Evolutionary conservation across 805 yeast species (phyloP).

Genomic region (Komagataella mondaviorum): DNA sequence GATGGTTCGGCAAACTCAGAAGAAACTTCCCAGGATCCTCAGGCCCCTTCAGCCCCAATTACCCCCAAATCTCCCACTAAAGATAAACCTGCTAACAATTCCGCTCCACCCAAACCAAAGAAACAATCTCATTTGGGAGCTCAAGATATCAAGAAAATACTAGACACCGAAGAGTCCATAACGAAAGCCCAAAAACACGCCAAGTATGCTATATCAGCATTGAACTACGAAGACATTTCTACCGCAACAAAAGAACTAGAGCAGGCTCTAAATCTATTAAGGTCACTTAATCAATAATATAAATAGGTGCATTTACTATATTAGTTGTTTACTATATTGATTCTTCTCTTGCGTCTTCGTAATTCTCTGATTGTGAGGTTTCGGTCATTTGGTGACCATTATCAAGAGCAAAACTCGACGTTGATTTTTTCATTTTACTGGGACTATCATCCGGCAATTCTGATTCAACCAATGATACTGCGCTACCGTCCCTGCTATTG

Average conservation of each 20-base stretch:
- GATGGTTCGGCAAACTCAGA: constrained; percentile 3
- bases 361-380: neutral
- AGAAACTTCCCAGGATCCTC: neutral
- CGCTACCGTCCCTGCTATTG: neutral
- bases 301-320: neutral
- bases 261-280: constrained; percentile 35
- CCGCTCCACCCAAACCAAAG: constrained; percentile 1
- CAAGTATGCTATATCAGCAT: constrained; percentile 65
- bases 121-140: constrained; percentile 12
- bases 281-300: neutral
- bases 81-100: constrained; percentile 1
- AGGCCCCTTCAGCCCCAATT: neutral
- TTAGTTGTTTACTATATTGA: neutral
- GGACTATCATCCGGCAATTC: neutral
- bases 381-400: neutral
- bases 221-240: constrained; percentile 59
- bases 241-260: constrained; percentile 55
- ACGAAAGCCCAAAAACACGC: constrained; percentile 54
- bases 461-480: neutral
- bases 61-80: constrained; percentile 1
- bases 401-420: neutral
- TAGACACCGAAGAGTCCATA: constrained; percentile 42
- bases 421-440: neutral
- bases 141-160: constrained; percentile 28
- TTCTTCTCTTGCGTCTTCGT: neutral